Conservation (phyloP, 2,329 filamentous ascomycete species). For the Colletotrichum sp. region DNA sequence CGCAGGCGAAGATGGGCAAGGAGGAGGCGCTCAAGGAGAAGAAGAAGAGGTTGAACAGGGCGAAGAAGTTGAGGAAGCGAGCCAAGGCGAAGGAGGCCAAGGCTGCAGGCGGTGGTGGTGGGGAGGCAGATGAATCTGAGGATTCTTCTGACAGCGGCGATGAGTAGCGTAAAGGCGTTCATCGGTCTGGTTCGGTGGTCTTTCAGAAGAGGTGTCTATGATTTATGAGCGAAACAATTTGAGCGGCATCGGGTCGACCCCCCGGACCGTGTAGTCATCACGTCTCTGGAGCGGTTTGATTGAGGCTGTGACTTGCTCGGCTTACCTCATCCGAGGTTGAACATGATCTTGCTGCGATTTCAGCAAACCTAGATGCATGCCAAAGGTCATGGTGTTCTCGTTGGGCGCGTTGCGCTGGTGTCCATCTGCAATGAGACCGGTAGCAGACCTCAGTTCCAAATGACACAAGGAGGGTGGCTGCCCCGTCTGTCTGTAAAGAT, state of each 20-base stretch:
- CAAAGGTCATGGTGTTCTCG: background rate
- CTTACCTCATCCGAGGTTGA: background rate
- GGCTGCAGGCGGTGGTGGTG: background rate
- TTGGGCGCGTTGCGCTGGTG: rapidly evolving
- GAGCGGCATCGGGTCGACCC: background rate
- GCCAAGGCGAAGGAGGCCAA: constrained; percentile 64
- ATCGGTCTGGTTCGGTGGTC: background rate
- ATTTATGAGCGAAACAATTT: background rate
- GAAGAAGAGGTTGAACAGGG: constrained; percentile 65
- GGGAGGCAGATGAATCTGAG: background rate
- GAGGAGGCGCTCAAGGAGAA: constrained; percentile 64
- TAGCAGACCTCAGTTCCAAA: background rate
- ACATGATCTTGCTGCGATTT: background rate
- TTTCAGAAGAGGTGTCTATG: background rate
- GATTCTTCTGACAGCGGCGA: constrained; percentile 1
- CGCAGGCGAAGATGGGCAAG: constrained; percentile 49
- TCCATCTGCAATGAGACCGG: background rate
- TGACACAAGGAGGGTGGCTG: background rate
- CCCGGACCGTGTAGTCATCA: background rate
- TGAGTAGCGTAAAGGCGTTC: background rate
- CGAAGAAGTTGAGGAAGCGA: constrained; percentile 64
- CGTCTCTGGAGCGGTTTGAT: background rate
- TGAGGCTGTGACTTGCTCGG: background rate
- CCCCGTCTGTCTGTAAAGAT: background rate
- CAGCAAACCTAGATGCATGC: background rate